These are phyloP conservation scores for Pythium brassicae DNA, from an alignment of 352 stramenopile genomes.

Conservation along the genomic window DNA sequence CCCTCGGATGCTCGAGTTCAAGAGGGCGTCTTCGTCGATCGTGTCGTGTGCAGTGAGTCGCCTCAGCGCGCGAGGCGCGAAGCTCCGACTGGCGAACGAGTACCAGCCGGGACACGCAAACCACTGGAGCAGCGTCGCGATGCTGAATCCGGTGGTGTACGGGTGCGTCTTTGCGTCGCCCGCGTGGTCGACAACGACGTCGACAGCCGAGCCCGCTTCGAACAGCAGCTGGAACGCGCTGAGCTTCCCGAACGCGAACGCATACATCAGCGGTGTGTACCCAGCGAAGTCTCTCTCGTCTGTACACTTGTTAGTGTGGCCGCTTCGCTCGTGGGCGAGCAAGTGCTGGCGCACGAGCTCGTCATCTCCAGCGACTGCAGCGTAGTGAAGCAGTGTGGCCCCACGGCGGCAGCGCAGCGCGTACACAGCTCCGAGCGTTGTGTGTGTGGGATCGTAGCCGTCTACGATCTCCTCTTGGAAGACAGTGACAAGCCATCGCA, in stretches of 20 bases:
- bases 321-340: neutral
- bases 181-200: slow-evolving; percentile 38
- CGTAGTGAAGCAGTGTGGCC: slow-evolving; percentile 49
- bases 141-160: slow-evolving; percentile 41
- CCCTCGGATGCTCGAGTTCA: slow-evolving; percentile 38
- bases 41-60: slow-evolving; percentile 17
- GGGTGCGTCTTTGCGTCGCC: slow-evolving; percentile 36
- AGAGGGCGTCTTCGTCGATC: slow-evolving; percentile 32
- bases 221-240: slow-evolving; percentile 24
- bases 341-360: slow-evolving; percentile 17
- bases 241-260: slow-evolving; percentile 45
- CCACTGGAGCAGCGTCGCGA: slow-evolving; percentile 40
- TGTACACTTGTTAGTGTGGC: slow-evolving; percentile 9
- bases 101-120: slow-evolving; percentile 66
- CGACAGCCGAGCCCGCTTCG: slow-evolving; percentile 27
- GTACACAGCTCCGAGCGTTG: neutral
- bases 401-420: slow-evolving; percentile 18
- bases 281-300: slow-evolving; percentile 31
- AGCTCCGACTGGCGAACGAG: slow-evolving; percentile 22
- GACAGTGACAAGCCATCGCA: slow-evolving; percentile 45
- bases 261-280: slow-evolving; percentile 53
- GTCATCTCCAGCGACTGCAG: slow-evolving; percentile 35
- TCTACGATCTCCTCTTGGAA: slow-evolving; percentile 13
- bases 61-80: slow-evolving; percentile 22
- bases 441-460: neutral